phyloP scores from a whole-genome alignment of 106 monocot genomes.

The Agapanthus africanus region DNA sequence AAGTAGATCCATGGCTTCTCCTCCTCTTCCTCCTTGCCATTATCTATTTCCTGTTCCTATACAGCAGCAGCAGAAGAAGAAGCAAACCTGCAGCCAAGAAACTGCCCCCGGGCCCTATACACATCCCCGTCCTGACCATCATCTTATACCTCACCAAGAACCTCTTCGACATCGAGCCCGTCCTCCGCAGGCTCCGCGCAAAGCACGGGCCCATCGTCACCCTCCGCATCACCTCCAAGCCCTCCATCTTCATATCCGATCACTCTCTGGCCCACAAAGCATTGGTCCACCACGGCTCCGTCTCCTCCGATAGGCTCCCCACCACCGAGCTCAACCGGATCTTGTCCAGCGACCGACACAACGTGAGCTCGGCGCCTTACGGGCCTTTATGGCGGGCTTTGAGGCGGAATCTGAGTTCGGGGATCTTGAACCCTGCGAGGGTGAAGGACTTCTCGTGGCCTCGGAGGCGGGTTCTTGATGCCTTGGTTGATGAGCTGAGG shows the following conservation, averaged over 20 bases:
- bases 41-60: no score
- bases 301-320: conserved; percentile 16
- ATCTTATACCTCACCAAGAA: conserved; percentile 7
- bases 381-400: conserved; percentile 25
- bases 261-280: conserved; percentile 20
- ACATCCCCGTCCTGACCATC: conserved; percentile 12
- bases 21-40: no score
- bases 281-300: conserved; percentile 17
- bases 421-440: conserved; percentile 15
- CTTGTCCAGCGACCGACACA: conserved; percentile 10
- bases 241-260: conserved; percentile 22
- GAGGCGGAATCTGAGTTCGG: conserved; percentile 23
- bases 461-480: conserved; percentile 5
- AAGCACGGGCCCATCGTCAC: conserved; percentile 31
- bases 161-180: not conserved
- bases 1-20: no score
- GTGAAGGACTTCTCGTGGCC: conserved; percentile 1
- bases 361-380: conserved; percentile 16
- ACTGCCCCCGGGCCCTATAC: conserved; percentile 24
- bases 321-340: not conserved
- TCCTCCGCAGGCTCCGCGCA: not conserved
- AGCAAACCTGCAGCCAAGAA: not conserved
- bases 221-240: conserved; percentile 15
- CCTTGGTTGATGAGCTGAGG: not conserved
- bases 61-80: no score